Evolutionary conservation across 208 protist genomes (phyloP).

Genomic region (Angomonas deanei): DNA sequence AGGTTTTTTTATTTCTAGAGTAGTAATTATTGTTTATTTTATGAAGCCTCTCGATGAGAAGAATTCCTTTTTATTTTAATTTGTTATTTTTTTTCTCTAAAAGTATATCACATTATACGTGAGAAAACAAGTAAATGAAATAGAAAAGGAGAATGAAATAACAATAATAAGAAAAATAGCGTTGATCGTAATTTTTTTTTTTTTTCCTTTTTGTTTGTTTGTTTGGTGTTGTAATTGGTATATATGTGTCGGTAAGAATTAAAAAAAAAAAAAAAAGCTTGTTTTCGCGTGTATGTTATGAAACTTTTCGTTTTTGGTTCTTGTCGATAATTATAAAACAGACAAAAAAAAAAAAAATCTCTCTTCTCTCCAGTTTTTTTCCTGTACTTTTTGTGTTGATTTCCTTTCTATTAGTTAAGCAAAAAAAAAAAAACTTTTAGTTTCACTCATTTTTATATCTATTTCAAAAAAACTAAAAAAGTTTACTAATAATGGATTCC

Average conservation of each 20-base stretch:
- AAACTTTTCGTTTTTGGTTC: too few species aligned
- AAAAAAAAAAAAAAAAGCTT: too few species aligned
- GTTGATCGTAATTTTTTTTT: too few species aligned
- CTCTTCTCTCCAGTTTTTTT: too few species aligned
- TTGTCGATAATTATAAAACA: too few species aligned
- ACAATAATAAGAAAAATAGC: too few species aligned
- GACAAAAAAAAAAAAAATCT: too few species aligned
- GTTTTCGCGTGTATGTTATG: too few species aligned
- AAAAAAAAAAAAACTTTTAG: conserved; percentile 3
- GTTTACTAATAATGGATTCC: conserved; percentile 22
- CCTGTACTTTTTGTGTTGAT: neutral
- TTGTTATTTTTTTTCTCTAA: conserved; percentile 5
- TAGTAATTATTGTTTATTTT: conserved; percentile 11
- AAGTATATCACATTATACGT: neutral
- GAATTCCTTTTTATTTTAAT: neutral
- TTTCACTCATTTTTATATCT: conserved; percentile 2
- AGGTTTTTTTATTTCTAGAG: conserved; percentile 4
- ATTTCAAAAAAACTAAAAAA: conserved; percentile 3
- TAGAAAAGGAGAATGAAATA: neutral
- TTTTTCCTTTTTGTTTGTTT: too few species aligned
- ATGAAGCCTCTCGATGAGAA: too few species aligned
- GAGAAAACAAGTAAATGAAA: neutral
- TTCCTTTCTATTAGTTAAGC: conserved; percentile 1
- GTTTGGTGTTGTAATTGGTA: too few species aligned
- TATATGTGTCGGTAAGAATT: too few species aligned